Evolutionary conservation across 768 basidiomycete genomes (phyloP).

Genomic region (Polyporus arcularius): DNA sequence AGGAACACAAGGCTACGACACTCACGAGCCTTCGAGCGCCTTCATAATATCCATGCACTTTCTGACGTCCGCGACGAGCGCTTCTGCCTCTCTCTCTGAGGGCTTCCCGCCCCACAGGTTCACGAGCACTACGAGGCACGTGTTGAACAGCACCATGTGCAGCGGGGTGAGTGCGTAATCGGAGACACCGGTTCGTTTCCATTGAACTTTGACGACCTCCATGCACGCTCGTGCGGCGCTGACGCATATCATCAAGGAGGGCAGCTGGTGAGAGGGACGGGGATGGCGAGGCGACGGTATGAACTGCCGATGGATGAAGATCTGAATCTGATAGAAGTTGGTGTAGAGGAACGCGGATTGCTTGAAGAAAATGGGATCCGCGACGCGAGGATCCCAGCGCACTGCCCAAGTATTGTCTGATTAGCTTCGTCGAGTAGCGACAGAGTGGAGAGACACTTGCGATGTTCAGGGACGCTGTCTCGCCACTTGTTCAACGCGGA

Average conservation of each 20-base stretch:
- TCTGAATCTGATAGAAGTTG: slow-evolving; percentile 52
- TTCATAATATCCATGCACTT: slow-evolving; percentile 36
- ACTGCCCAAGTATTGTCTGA: slow-evolving; percentile 10
- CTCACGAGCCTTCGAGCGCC: background rate
- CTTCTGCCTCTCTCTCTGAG: slow-evolving; percentile 33
- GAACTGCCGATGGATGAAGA: slow-evolving; percentile 78
- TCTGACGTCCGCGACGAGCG: slow-evolving; percentile 42
- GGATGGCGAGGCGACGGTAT: slow-evolving; percentile 61
- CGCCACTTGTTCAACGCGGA: slow-evolving; percentile 63
- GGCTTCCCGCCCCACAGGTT: slow-evolving; percentile 49
- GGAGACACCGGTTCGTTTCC: slow-evolving; percentile 4
- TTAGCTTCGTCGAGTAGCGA: background rate
- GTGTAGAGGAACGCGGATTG: slow-evolving; percentile 42
- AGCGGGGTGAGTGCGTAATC: background rate
- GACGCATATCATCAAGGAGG: slow-evolving; percentile 80
- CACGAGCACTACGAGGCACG: slow-evolving; percentile 48
- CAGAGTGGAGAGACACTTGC: slow-evolving; percentile 30
- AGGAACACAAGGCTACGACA: slow-evolving; percentile 3
- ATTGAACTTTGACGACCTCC: slow-evolving; percentile 64
- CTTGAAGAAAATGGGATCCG: slow-evolving; percentile 26
- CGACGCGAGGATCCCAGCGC: slow-evolving; percentile 29
- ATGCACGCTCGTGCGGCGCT: slow-evolving; percentile 79
- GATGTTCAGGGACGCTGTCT: slow-evolving; percentile 56
- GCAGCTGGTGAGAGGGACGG: slow-evolving; percentile 47
- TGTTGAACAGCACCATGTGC: slow-evolving; percentile 38